Evolutionary conservation across 2,329 filamentous ascomycete genomes (phyloP).

Genomic region (Blastomyces emzantsi): DNA sequence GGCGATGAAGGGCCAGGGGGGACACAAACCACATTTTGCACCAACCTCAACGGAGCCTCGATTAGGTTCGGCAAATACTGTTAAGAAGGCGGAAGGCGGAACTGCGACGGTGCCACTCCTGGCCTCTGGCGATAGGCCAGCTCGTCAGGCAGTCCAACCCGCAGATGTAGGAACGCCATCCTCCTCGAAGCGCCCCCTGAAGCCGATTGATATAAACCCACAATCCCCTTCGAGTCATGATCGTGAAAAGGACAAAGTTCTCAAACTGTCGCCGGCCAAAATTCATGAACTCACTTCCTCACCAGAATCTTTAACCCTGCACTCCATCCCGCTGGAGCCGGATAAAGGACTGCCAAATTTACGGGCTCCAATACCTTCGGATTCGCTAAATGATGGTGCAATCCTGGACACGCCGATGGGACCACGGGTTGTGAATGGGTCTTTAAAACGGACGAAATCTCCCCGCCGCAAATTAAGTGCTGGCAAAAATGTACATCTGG

Average conservation of each 20-base stretch:
- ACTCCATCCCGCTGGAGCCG: slow-evolving; percentile 26
- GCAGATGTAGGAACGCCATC: not conserved
- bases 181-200: not conserved
- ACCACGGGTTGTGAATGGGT: slow-evolving; percentile 15
- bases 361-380: slow-evolving; percentile 17
- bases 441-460: slow-evolving; percentile 19
- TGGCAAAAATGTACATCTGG: slow-evolving; percentile 21
- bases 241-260: slow-evolving; percentile 31
- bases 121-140: slow-evolving; percentile 12
- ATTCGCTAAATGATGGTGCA: not conserved
- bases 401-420: slow-evolving; percentile 14
- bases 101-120: not conserved
- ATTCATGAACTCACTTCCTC: slow-evolving; percentile 48
- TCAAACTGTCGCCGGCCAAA: slow-evolving; percentile 47
- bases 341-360: slow-evolving; percentile 20
- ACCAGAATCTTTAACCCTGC: slow-evolving; percentile 46
- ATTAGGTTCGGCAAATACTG: not conserved
- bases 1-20: not conserved
- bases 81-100: not conserved
- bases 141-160: slow-evolving; percentile 10
- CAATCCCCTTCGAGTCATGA: slow-evolving; percentile 16
- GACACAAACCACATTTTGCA: not conserved
- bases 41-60: not conserved
- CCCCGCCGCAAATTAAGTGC: slow-evolving; percentile 12
- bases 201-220: not conserved